Percentiles rank a stretch among this genome's conserved stretches.
These are phyloP conservation scores for Hypholoma fasciculare DNA, from an alignment of 768 basidiomycete genomes.

Conservation along the genomic window DNA sequence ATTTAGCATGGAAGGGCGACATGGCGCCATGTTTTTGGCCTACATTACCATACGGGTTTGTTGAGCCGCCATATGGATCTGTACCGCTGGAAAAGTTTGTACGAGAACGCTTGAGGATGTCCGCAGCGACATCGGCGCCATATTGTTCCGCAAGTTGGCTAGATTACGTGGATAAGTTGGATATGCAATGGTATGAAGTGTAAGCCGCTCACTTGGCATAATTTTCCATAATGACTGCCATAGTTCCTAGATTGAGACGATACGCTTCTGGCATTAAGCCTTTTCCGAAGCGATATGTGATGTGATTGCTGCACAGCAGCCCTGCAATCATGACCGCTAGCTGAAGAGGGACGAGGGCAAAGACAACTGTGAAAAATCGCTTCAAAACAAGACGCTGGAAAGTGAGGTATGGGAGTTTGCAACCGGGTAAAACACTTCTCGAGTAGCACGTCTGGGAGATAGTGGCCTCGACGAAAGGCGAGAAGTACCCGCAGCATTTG, in stretches of 20 bases:
- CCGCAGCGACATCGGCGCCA: conserved; percentile 56
- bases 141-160: conserved; percentile 73
- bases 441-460: conserved; percentile 73
- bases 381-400: conserved; percentile 56
- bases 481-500: conserved; percentile 78
- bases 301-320: conserved; percentile 76
- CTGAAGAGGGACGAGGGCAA: conserved; percentile 68
- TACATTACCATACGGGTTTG: background rate
- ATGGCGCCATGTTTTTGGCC: conserved; percentile 3
- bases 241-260: conserved; percentile 63
- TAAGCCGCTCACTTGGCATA: conserved; percentile 51
- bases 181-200: background rate
- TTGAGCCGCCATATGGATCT: background rate
- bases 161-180: background rate
- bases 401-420: conserved; percentile 62
- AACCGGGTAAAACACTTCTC: conserved; percentile 68
- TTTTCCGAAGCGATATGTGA: conserved; percentile 86
- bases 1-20: conserved; percentile 14
- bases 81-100: conserved; percentile 30
- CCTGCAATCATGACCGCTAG: conserved; percentile 61
- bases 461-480: conserved; percentile 78
- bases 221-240: conserved; percentile 83
- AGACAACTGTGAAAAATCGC: conserved; percentile 65
- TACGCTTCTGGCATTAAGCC: conserved; percentile 89
- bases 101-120: conserved; percentile 51